Percentiles rank a stretch among this genome's conserved stretches.
Evolutionary conservation across 768 basidiomycete genomes (phyloP).

Genomic region (Boletus pseudo-olivaceus): DNA sequence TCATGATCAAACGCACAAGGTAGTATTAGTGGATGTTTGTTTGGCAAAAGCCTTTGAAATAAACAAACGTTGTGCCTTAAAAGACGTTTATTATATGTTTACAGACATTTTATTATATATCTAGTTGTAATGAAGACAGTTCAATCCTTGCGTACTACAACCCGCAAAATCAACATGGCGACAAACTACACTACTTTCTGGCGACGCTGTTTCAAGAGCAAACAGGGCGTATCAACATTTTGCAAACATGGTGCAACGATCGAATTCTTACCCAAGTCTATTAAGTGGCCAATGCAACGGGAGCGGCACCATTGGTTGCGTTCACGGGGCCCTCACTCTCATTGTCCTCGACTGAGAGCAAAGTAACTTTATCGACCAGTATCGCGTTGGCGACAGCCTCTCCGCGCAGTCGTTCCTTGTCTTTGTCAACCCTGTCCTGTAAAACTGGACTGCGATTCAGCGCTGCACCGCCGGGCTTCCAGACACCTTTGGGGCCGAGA

Average conservation of each 20-base stretch:
- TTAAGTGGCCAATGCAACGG: constrained; percentile 28
- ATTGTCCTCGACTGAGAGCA: constrained; percentile 35
- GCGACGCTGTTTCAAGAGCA: constrained; percentile 9
- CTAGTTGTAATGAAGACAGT: constrained; percentile 29
- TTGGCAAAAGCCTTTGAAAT: constrained; percentile 34
- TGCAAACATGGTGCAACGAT: neutral
- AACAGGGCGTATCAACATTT: constrained; percentile 1
- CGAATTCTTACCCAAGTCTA: constrained; percentile 19
- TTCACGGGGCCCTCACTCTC: constrained; percentile 9
- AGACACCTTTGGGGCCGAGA: constrained; percentile 33
- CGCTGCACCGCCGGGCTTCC: constrained; percentile 18
- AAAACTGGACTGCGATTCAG: constrained; percentile 16
- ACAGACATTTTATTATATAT: constrained; percentile 37
- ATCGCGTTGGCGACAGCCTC: constrained; percentile 35
- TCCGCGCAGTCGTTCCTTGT: constrained; percentile 35
- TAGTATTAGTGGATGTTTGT: constrained; percentile 44
- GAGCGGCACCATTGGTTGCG: constrained; percentile 9
- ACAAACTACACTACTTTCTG: constrained; percentile 18
- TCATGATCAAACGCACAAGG: constrained; percentile 47
- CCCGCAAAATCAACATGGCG: constrained; percentile 28
- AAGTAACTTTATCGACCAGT: constrained; percentile 36
- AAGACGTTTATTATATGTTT: constrained; percentile 33
- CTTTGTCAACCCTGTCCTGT: constrained; percentile 26
- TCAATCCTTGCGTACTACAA: constrained; percentile 22
- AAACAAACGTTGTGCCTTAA: constrained; percentile 13